Evolutionary conservation across 768 basidiomycete species (phyloP).

Genomic region (Lyophyllum atratum): DNA sequence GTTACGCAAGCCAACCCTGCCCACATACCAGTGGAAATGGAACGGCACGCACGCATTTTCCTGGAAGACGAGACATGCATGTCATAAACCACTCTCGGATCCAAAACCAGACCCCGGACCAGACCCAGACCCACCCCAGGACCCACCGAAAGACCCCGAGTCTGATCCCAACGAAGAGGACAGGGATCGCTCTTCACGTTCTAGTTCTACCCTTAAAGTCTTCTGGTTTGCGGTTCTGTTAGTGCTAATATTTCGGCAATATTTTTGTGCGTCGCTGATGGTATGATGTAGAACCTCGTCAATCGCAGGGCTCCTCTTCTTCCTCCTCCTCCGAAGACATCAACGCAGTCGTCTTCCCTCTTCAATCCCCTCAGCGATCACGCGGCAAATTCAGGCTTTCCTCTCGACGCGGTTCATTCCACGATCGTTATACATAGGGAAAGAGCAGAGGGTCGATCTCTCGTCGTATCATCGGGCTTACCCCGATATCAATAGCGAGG

Average conservation of each 20-base stretch:
- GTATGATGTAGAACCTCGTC: neutral
- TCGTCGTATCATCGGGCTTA: neutral
- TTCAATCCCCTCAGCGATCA: neutral
- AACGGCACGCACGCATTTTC: constrained; percentile 29
- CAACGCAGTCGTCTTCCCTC: neutral
- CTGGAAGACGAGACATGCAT: constrained; percentile 26
- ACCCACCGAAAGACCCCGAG: constrained; percentile 20
- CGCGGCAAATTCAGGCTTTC: neutral
- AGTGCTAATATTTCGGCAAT: neutral
- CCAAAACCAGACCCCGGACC: constrained; percentile 4
- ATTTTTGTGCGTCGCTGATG: neutral
- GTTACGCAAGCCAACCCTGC: constrained; percentile 7
- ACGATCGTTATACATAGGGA: neutral
- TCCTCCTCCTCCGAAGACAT: neutral
- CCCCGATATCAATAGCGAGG: neutral
- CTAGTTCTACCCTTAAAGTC: neutral
- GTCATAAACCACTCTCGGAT: constrained; percentile 16
- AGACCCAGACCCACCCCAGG: constrained; percentile 19
- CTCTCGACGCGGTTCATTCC: neutral
- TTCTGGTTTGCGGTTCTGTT: constrained; percentile 1
- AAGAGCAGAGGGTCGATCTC: neutral
- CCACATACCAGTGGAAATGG: constrained; percentile 21
- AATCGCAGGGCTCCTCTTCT: neutral
- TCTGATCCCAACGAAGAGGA: neutral
- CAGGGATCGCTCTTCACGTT: neutral